Evolutionary conservation across 305 asterid species (phyloP), one percentile per base, ranked within the genome.

Genomic region (Fraxinus floribunda): DNA sequence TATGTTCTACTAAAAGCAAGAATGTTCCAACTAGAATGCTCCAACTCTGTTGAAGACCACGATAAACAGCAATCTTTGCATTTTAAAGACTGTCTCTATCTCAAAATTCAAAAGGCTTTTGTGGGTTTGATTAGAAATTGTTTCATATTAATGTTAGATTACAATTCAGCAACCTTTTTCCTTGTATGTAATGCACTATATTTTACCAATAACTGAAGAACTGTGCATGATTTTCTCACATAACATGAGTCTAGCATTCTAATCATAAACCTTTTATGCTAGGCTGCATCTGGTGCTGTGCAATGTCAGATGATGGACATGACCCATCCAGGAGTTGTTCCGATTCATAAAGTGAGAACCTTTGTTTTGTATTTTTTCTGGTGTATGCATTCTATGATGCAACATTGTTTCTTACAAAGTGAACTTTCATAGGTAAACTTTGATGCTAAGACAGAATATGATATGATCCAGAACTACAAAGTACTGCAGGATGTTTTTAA

Each of bases 301-400:
- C 98, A 95, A 55, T 95, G 98, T 77, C 98, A 95, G 89, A 86
- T 95, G 95, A 92, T 95, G 91, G 98, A 95, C 89, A 91, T 91
- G 96, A 91, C 90, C 77, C 87, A 92, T 89, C 92, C 95, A 29
- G 98, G 98, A 76, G 90, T 91, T 73, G 98, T 95, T 86, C 98
- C 98, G 3, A 92, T 95, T 94, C 98, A 95, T 87, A 95, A 94
- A 95, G 97, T 93, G 81, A 79, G 15, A 29, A 16, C n/a, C 36
- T 82, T 76, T 80, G 30, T 78, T 66, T 77, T 34, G n/a, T 70
- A 35, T 7, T 66, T 46, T 55, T 24, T 68, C 35, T 80, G 49
- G 72, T 46, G 72, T 30, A 72, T 6, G 5, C 60, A 18, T 60
- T 36, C 38, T 79, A 32, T 74, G 76, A 36, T 68, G 73, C 34